Evolutionary conservation across 345 rosid species (phyloP), one percentile per base, ranked within the genome.

Genomic region (Arabidopsis arenosa): DNA sequence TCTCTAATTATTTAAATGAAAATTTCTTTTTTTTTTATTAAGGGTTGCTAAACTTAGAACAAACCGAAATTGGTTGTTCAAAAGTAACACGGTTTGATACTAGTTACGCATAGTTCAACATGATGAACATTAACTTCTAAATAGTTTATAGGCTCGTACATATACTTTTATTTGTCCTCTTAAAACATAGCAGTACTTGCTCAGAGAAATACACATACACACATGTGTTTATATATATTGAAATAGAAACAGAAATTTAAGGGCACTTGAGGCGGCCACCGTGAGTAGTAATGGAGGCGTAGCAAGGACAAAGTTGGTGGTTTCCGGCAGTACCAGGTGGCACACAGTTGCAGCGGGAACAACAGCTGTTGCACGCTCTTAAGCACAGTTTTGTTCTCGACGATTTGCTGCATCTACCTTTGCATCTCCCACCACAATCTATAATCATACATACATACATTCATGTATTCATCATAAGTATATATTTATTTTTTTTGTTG

Each of bases 321-420:
- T 84, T 84, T 5, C 87, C 85, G 30, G 77, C 54, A 5, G 83
- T 84, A 2, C 87, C 85, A n/a, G 87, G 85, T 65, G 87, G 86
- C 2, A 81, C 87, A 67, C 87, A 84, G 73, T 81, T 81, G 68
- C 85, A 84, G 3, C 83, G 75, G 3, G 30, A 32, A 57, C 87
- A 84, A 68, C 87, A 81, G 3, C n/a, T 84, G 54, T 77, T 74
- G 71, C 85, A 84, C 7, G 83, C 83, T 68, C 83, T 79, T 52
- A 69, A 37, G 66, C 87, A 81, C 5, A 76, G 72, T 13, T 84
- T 81, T 1, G 65, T 14, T 61, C 83, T 79, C n/a, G 83, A 79
- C 9, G 84, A 60, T 54, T 79, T 76, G 75, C 78, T 74, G 73
- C 86, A 84, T 49, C 87, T 84, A 6, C 33, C 71, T 33, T 5